Evolutionary conservation across 768 basidiomycete genomes (phyloP).

Genomic region (Filobasidium floriforme): DNA sequence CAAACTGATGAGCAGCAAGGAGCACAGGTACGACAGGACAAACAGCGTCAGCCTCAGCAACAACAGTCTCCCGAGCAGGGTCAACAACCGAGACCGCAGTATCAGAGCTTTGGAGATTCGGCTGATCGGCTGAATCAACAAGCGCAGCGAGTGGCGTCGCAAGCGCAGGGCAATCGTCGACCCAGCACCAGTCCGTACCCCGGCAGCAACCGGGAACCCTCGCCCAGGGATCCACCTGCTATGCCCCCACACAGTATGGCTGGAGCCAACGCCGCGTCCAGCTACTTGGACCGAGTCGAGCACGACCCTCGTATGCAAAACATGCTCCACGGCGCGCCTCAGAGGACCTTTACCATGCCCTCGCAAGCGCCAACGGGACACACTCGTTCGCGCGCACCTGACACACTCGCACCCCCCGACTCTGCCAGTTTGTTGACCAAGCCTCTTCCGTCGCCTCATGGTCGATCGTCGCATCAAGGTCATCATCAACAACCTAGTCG

Average conservation of each 20-base stretch:
- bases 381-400: constrained; percentile 12
- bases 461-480: neutral
- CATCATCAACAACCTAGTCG: neutral
- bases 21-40: constrained; percentile 14
- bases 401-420: constrained; percentile 3
- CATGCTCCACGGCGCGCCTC: constrained; percentile 32
- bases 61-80: constrained; percentile 7
- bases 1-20: constrained; percentile 2
- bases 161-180: neutral
- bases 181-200: neutral
- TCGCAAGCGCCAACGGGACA: constrained; percentile 11
- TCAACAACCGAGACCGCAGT: neutral
- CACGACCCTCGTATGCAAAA: constrained; percentile 78
- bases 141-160: neutral
- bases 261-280: constrained; percentile 30
- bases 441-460: constrained; percentile 32
- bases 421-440: constrained; percentile 27
- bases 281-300: constrained; percentile 59
- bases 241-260: constrained; percentile 7
- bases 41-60: neutral
- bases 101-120: neutral
- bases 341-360: constrained; percentile 33
- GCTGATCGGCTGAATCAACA: neutral
- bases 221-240: neutral
- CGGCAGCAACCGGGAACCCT: neutral